phyloP scores from a whole-genome alignment of 768 basidiomycete genomes.

The Crepidotus variabilis region DNA sequence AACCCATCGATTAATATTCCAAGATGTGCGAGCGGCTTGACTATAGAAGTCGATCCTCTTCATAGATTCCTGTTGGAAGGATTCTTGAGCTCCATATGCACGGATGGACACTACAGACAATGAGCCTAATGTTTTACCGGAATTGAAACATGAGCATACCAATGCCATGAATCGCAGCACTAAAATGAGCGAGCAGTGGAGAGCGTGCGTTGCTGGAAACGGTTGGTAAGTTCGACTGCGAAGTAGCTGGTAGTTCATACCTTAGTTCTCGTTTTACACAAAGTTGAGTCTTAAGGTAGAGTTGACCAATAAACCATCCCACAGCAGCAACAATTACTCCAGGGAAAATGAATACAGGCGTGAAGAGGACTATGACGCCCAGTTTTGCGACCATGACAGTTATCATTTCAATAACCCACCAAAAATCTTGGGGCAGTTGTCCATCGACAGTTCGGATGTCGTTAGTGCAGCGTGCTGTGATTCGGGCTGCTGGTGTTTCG shows the following conservation, averaged over 20 bases:
- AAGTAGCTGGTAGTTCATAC: slow-evolving; percentile 12
- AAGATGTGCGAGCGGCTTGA: slow-evolving; percentile 38
- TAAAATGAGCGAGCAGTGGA: slow-evolving; percentile 18
- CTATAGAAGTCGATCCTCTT: slow-evolving; percentile 50
- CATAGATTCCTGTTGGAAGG: slow-evolving; percentile 40
- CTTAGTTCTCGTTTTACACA: slow-evolving; percentile 38
- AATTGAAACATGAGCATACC: slow-evolving; percentile 23
- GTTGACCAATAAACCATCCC: slow-evolving; percentile 37
- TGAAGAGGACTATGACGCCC: slow-evolving; percentile 36
- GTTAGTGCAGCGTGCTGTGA: slow-evolving; percentile 16
- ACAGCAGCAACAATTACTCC: slow-evolving; percentile 33
- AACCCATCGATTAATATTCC: slow-evolving; percentile 42
- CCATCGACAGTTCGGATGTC: slow-evolving; percentile 45
- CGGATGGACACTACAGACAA: slow-evolving; percentile 43
- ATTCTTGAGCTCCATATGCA: slow-evolving; percentile 58
- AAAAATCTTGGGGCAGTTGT: slow-evolving; percentile 24
- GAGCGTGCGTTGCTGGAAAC: slow-evolving; percentile 16
- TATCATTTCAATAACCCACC: slow-evolving; percentile 24
- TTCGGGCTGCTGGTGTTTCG: slow-evolving; percentile 14
- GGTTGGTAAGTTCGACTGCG: background rate
- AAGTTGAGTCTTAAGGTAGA: slow-evolving; percentile 40
- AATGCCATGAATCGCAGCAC: slow-evolving; percentile 47
- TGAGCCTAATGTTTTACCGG: background rate
- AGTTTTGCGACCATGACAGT: slow-evolving; percentile 35
- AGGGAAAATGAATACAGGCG: slow-evolving; percentile 38